A percentile compares a stretch with the other conserved stretches of the same genome.
phyloP scores from a whole-genome alignment of 2,329 filamentous ascomycete species.

The Botryotinia narcissicola region DNA sequence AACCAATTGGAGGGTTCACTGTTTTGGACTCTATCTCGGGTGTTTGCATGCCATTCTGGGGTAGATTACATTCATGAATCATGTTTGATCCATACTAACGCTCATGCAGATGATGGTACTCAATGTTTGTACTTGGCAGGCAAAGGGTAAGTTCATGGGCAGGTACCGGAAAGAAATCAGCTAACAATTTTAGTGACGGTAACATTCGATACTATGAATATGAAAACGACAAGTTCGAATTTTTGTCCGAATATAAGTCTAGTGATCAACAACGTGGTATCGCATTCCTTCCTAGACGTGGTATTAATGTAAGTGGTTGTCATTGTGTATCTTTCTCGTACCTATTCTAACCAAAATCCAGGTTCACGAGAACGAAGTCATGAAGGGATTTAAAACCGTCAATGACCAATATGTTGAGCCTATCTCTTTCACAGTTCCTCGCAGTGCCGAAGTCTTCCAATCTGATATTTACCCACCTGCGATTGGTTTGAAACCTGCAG shows the following conservation, averaged over 20 bases:
- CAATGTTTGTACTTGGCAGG: conserved; percentile 95
- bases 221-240: conserved; percentile 98
- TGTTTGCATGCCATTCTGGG: conserved; percentile 99
- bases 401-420: conserved; percentile 94
- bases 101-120: conserved; percentile 71
- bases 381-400: conserved; percentile 95
- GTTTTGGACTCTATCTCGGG: conserved; percentile 94
- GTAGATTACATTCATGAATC: conserved; percentile 41
- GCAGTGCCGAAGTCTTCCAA: conserved; percentile 91
- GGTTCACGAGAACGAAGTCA: conserved; percentile 94
- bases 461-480: conserved; percentile 95
- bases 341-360: conserved; percentile 38
- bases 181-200: conserved; percentile 66
- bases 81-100: conserved; percentile 32
- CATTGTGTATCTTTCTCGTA: not conserved
- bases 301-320: conserved; percentile 68
- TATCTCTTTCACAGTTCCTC: conserved; percentile 94
- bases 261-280: conserved; percentile 89
- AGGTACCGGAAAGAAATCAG: not conserved
- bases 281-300: conserved; percentile 90
- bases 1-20: conserved; percentile 87
- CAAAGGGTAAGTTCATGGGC: conserved; percentile 69
- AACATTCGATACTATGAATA: conserved; percentile 99
- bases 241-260: conserved; percentile 96
- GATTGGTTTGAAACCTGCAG: conserved; percentile 73